Conservation (phyloP, 2,329 filamentous ascomycete species). For the Sclerotinia sclerotiorum region DNA sequence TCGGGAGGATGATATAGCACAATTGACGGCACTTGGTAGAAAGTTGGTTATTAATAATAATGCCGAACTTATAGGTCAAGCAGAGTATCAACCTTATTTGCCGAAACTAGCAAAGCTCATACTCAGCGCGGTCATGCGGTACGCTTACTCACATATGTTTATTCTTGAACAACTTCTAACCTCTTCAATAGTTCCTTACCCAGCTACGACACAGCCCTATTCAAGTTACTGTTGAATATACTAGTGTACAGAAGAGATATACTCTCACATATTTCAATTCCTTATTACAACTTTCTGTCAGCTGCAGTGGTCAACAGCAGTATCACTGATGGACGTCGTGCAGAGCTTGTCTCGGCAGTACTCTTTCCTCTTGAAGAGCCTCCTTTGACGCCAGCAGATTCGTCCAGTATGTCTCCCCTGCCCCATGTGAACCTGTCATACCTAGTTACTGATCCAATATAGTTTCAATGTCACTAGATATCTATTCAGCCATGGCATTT, state of each 20-base stretch:
- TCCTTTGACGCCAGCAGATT: neutral
- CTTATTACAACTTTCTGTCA: slow-evolving; percentile 39
- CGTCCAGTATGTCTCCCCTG: neutral
- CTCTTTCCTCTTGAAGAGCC: neutral
- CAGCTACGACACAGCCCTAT: slow-evolving; percentile 22
- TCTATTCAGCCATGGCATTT: slow-evolving; percentile 38
- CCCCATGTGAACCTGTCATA: neutral
- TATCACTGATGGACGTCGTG: slow-evolving; percentile 1
- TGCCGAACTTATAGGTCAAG: slow-evolving; percentile 39
- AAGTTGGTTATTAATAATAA: slow-evolving; percentile 40
- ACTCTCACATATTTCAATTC: slow-evolving; percentile 33
- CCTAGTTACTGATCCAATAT: slow-evolving; percentile 5
- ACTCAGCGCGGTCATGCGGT: slow-evolving; percentile 36
- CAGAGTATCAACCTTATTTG: slow-evolving; percentile 32
- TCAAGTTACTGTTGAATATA: slow-evolving; percentile 35
- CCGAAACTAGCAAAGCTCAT: slow-evolving; percentile 32
- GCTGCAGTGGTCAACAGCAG: slow-evolving; percentile 26
- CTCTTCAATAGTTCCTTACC: slow-evolving; percentile 19
- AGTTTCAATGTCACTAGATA: slow-evolving; percentile 30
- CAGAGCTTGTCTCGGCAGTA: slow-evolving; percentile 12
- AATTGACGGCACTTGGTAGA: slow-evolving; percentile 47
- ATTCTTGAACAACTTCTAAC: neutral
- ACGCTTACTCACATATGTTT: slow-evolving; percentile 14
- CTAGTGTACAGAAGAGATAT: slow-evolving; percentile 29
- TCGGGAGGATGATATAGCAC: slow-evolving; percentile 48